Conservation (phyloP, 768 basidiomycete species). For the Kwoniella bestiolae region DNA sequence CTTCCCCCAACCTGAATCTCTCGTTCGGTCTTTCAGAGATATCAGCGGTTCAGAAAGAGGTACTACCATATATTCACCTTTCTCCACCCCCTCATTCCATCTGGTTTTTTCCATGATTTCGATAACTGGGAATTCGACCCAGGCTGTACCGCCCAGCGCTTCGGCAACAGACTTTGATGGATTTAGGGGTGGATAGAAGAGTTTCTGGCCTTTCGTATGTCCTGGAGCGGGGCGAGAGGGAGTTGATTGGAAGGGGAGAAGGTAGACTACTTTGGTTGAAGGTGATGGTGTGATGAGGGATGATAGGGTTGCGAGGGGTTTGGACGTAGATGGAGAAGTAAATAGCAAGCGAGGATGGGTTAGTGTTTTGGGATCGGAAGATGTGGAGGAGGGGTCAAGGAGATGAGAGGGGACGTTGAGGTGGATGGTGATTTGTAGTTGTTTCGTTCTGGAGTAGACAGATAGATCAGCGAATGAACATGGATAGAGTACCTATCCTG, state of each 20-base stretch:
- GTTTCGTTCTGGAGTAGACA: too few relatives aligned
- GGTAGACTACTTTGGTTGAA: conserved; percentile 20
- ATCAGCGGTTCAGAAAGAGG: conserved; percentile 6
- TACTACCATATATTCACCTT: conserved; percentile 5
- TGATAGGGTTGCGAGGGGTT: conserved; percentile 21
- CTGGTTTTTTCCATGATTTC: conserved; percentile 70
- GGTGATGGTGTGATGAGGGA: conserved; percentile 15
- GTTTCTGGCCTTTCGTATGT: conserved; percentile 18
- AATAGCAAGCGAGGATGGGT: conserved; percentile 57
- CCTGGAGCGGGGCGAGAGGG: conserved; percentile 27
- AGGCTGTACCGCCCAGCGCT: conserved; percentile 67
- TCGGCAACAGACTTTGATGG: conserved; percentile 61
- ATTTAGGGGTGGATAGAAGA: conserved; percentile 66
- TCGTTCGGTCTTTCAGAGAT: neutral
- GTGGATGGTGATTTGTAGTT: conserved; percentile 72
- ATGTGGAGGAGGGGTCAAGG: neutral
- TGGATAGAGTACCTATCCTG: too few relatives aligned
- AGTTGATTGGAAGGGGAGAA: conserved; percentile 45
- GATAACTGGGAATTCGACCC: conserved; percentile 83
- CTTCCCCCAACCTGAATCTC: conserved; percentile 28
- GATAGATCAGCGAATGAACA: too few relatives aligned
- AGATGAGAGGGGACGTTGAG: conserved; percentile 65
- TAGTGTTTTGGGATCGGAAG: conserved; percentile 6
- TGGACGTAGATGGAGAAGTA: conserved; percentile 65
- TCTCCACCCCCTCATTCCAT: conserved; percentile 59